Percentiles rank a stretch among this genome's conserved stretches.
Evolutionary conservation across 129 eudicot genomes (phyloP).

Genomic region (Rutidosis leptorrhynchoides): DNA sequence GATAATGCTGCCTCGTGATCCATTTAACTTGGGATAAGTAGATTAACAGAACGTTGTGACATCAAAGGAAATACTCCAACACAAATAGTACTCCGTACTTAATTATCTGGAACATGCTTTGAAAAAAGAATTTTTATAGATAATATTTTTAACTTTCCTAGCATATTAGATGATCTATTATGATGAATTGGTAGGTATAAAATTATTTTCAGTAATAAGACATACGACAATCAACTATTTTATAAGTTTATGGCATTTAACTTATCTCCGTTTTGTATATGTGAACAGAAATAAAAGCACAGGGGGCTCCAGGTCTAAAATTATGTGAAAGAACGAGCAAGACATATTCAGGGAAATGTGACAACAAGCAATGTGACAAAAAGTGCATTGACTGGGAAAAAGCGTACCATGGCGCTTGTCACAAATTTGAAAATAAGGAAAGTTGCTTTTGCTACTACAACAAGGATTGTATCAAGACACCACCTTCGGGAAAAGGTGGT

Average conservation of each 20-base stretch:
- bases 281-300: slow-evolving; percentile 6
- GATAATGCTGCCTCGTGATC: no score
- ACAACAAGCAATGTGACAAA: slow-evolving; percentile 1
- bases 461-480: background rate
- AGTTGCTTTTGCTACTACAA: slow-evolving; percentile 4
- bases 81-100: no score
- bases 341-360: slow-evolving; percentile 18
- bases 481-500: background rate
- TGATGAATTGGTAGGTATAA: no score
- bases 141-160: no score
- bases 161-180: no score
- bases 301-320: background rate
- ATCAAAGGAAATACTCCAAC: no score
- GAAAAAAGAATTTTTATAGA: no score
- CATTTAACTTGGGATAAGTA: no score
- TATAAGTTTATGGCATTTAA: background rate
- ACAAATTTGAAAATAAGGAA: background rate
- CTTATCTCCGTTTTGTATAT: background rate
- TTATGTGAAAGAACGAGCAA: slow-evolving; percentile 19
- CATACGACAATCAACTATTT: background rate
- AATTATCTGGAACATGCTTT: no score
- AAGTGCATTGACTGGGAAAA: slow-evolving; percentile 16
- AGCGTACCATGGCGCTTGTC: slow-evolving; percentile 22
- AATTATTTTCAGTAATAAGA: no score
- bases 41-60: no score